Base-by-base conservation (phyloP, 2,329 filamentous ascomycete genomes). In the Sporothrix luriei region DNA sequence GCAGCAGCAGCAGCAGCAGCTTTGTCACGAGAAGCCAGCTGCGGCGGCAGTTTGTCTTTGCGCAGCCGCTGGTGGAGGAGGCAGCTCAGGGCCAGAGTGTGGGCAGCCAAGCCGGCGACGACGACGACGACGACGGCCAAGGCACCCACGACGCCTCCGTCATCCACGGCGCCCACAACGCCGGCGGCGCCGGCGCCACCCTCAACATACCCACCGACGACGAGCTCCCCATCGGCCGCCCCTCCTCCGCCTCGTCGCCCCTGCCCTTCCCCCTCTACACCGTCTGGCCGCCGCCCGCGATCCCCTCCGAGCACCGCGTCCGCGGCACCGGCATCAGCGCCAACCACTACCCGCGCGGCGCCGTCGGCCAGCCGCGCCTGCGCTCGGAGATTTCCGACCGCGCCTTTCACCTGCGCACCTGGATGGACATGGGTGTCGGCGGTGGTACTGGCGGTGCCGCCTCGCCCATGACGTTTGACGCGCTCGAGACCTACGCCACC, bases 221-320 rank as follows among this genome's bases (percentile, higher is more conserved):
- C 33, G 33, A 33, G 33, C 11, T 29, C 11, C 21, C 51, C n/a
- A 21, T 24, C n/a, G 51, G 24, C 43, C 61, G 43, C 1, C 43
- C 40, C 5, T 10, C 24, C 9, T 16, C 29, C n/a, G 16, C 38
- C 6, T 19, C 62, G 19, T 40, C 62, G 4, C 51, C 52, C 16
- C 19, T 68, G 7, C 66, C 72, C 3, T 84, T 80, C 69, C 83
- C 80, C 38, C 85, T 85, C 70, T 82, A 81, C 61, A 78, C 82
- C n/a, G 78, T 93, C 11, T 97, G 93, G 93, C 93, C 93, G 9
- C 90, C 93, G 0, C 82, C 84, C 0, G 84, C 82, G 0, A 85
- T 97, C 14, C 93, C 92, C 0, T 85, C 90, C 2, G 75, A 78
- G 0, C 80, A 87, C 26, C 88, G 88, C 29, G 83, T 85, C 4